Base-by-base conservation (phyloP, 2,329 filamentous ascomycete species). In the Colletotrichum somersetense region DNA sequence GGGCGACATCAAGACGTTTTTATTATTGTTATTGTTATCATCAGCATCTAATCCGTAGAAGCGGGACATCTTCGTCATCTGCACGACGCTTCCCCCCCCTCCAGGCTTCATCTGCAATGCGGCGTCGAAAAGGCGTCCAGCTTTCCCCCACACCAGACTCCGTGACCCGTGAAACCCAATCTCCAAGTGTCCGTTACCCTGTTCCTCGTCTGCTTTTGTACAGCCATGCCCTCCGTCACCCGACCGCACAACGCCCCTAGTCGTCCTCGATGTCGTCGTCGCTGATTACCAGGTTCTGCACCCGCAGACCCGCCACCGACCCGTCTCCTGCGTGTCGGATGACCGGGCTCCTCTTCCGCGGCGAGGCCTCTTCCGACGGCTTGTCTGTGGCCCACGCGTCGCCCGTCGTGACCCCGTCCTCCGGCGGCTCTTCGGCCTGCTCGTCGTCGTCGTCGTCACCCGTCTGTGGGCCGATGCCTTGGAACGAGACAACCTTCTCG, bases 231-330 rank as follows among this genome's bases (percentile, higher is more conserved):
- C n/a, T 38, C 0, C 61, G 33, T 16, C 61, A 3, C 35, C 16
- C 5, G 12, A 63, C 5, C 16, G 12, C 7, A 26, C 46, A 12
- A 3, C 35, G 8, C n/a, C 16, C 18, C 40, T 53, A 68, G 26
- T 74, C 68, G 77, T 95, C 93, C 80, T 95, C 92, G 78, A 96
- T 96, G 83, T 96, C 93, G 81, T 96, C 93, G 77, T 96, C 93
- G 76, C 91, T 94, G 52, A 96, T 82, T 56, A 94, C 89, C 74
- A 95, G 82, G 76, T 91, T 92, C 79, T 91, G 89, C 73, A 90
- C 87, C 53, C 86, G 83, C 74, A 87, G 78, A 38, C 84, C 81
- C 2, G 82, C 81, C 56, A 83, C 78, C 12, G 78, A 80, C 3
- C 79, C 75, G 74, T 78, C 75, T 71, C 75, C 62, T 75, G 77